Evolutionary conservation across 2,329 filamentous ascomycete species (phyloP).

Genomic region (Alternaria ethzedia): DNA sequence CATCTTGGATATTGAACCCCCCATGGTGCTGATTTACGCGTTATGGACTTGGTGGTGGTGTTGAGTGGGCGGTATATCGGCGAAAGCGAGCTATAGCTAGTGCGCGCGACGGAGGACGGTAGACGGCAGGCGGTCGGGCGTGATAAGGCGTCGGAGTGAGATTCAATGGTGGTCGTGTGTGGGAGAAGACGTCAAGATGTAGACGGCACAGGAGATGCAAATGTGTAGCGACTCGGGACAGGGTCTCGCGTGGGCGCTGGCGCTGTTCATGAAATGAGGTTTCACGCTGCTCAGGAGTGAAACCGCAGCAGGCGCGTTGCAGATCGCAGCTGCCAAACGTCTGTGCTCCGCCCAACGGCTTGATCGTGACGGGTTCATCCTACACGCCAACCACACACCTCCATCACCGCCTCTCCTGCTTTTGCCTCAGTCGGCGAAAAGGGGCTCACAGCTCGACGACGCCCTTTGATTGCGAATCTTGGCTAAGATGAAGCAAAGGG

Average conservation of each 20-base stretch:
- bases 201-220: not conserved
- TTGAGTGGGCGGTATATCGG: not conserved
- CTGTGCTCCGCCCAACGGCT: conserved; percentile 9
- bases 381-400: conserved; percentile 6
- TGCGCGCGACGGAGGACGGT: not conserved
- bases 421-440: not conserved
- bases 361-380: conserved; percentile 6
- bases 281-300: conserved; percentile 16
- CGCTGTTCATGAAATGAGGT: conserved; percentile 10
- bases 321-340: conserved; percentile 7
- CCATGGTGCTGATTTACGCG: conserved; percentile 70
- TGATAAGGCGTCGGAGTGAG: not conserved
- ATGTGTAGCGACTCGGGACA: not conserved
- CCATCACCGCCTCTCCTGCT: not conserved
- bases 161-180: not conserved
- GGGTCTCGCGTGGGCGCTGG: conserved; percentile 8
- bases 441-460: not conserved
- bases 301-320: conserved; percentile 11
- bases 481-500: conserved; percentile 11
- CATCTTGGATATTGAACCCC: conserved; percentile 88
- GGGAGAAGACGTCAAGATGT: not conserved
- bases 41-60: not conserved
- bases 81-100: not conserved
- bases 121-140: not conserved
- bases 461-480: conserved; percentile 12